A percentile compares a stretch with the other conserved stretches of the same genome.
Evolutionary conservation across 2,329 filamentous ascomycete species (phyloP).

Genomic region (Botrytis fabae): DNA sequence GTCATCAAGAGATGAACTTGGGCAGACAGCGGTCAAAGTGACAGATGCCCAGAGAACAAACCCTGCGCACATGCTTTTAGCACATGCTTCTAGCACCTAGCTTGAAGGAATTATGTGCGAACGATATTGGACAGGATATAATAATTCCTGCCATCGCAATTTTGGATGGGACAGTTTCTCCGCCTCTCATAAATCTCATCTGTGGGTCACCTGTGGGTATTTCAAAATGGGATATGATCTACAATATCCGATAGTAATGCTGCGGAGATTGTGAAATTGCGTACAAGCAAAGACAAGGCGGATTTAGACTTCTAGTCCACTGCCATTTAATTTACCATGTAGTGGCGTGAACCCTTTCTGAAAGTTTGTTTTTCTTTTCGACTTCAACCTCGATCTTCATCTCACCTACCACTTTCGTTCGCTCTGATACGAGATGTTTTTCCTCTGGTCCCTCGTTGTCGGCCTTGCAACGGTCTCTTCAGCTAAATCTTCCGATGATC

Average conservation of each 20-base stretch:
- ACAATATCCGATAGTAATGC: background rate
- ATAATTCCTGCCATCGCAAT: background rate
- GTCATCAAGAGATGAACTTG: constrained; percentile 1
- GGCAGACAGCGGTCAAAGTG: background rate
- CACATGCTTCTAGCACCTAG: background rate
- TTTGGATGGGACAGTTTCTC: background rate
- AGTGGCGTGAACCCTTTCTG: constrained; percentile 8
- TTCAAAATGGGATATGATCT: constrained; percentile 12
- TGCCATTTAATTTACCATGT: background rate
- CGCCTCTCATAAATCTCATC: background rate
- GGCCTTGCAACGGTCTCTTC: constrained; percentile 19
- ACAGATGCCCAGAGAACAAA: background rate
- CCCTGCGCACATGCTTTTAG: background rate
- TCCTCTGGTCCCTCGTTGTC: constrained; percentile 19
- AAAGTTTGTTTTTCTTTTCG: constrained; percentile 5
- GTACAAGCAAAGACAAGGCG: background rate
- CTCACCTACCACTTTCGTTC: background rate
- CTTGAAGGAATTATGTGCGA: background rate
- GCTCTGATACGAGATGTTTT: constrained; percentile 19
- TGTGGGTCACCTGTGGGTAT: background rate
- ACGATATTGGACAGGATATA: background rate
- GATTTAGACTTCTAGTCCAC: constrained; percentile 4
- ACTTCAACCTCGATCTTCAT: constrained; percentile 2
- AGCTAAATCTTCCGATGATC: background rate
- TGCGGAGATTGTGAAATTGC: background rate